These are phyloP conservation scores for Debaryomycetaceae sp. DNA, from an alignment of 1,139 yeast genomes.

Conservation along the genomic window DNA sequence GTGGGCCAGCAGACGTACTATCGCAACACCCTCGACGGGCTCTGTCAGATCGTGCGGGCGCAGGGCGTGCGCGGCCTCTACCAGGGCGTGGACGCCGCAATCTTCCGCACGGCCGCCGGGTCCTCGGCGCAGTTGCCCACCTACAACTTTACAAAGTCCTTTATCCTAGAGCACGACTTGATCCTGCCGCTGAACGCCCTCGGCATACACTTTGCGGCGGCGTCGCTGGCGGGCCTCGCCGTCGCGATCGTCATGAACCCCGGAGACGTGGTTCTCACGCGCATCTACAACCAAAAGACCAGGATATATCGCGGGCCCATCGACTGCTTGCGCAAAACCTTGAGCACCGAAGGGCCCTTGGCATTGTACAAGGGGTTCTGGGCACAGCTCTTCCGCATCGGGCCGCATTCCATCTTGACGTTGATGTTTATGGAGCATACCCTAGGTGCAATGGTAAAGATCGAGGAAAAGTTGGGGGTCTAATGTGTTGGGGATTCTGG, in stretches of 20 bases:
- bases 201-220: conserved; percentile 59
- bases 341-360: conserved; percentile 67
- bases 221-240: conserved; percentile 79
- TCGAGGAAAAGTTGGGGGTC: conserved; percentile 18
- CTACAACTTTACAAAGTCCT: conserved; percentile 65
- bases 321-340: conserved; percentile 80
- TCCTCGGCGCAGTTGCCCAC: conserved; percentile 94
- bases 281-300: conserved; percentile 92
- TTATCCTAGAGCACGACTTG: conserved; percentile 34
- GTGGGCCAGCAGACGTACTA: conserved; percentile 93
- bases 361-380: conserved; percentile 93
- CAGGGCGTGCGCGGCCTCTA: conserved; percentile 77
- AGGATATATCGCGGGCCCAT: conserved; percentile 75
- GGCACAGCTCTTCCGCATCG: conserved; percentile 86
- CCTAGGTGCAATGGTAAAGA: conserved; percentile 45
- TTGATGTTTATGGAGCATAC: conserved; percentile 94
- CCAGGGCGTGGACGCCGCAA: conserved; percentile 92
- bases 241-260: conserved; percentile 96
- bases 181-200: conserved; percentile 54
- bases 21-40: conserved; percentile 56
- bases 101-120: conserved; percentile 89
- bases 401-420: conserved; percentile 88
- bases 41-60: conserved; percentile 43
- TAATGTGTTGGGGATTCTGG: conserved; percentile 92
- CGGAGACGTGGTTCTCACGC: conserved; percentile 87